Base-by-base conservation (phyloP, 108 stramenopile genomes). In the Nitzschia sp. region DNA sequence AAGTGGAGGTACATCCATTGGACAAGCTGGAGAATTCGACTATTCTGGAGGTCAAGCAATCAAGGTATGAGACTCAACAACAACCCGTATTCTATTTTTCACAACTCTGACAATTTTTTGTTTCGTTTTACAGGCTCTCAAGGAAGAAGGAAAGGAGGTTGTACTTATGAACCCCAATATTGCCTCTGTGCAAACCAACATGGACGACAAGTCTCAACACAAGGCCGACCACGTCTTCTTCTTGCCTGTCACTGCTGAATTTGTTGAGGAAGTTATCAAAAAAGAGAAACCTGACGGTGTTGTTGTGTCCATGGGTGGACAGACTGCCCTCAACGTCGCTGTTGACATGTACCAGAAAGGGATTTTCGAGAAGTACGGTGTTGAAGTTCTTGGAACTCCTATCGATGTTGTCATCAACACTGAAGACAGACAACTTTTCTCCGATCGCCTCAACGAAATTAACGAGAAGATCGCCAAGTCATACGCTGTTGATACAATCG, bases 121-220 rank as follows among this genome's bases (percentile, higher is more conserved):
- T 57, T 9, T 43, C 1, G 40, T 69, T 50, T 75, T 40, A 10
- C 65, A 82, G 81, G 97, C 98, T 40, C 83, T 99, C 61, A 98
- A 99, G 77, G 98, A 99, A 69, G 98, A 97, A 85, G 98, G 98
- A 57, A 78, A 86, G 55, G 93, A 99, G 78, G 96, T 97, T 70
- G 85, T 99, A 41, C 81, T 99, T 24, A 99, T 99, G 96, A 99
- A 99, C 85, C 98, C 98, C 56, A 99, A 99, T 83, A 99, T 99
- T 70, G 98, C 98, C 24, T 95, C 96, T 38, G 98, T 99, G 19
- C 98, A 99, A 76, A 99, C 98, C 60, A 97, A 97, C 83, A 86
- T 95, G 79, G 96, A 96, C 80, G 73, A 85, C 72, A 91, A 94
- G 77, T 85, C 86, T 55, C 57, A 61, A 19, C 70, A 68, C 76